Evolutionary conservation across 768 basidiomycete species (phyloP).

Genomic region (Pisolithus tinctorius): DNA sequence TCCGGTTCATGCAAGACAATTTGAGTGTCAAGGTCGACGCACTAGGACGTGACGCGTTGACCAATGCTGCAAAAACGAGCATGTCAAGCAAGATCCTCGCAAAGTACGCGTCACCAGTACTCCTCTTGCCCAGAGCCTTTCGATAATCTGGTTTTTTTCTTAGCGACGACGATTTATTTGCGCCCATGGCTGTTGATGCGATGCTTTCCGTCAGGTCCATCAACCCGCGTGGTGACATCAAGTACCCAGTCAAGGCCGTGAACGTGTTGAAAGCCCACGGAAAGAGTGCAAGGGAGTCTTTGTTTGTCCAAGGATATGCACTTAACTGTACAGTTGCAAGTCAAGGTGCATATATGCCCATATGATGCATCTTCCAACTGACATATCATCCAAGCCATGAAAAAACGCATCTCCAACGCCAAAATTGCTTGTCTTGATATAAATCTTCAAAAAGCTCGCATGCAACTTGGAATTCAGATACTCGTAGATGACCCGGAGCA

Average conservation of each 20-base stretch:
- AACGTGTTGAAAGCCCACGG: slow-evolving; percentile 98
- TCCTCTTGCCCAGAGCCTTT: slow-evolving; percentile 1
- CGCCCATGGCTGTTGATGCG: slow-evolving; percentile 97
- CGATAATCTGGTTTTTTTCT: neutral
- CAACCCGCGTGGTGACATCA: slow-evolving; percentile 90
- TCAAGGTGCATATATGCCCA: slow-evolving; percentile 56
- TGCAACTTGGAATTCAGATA: slow-evolving; percentile 98
- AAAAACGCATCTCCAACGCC: slow-evolving; percentile 84
- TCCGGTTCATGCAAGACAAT: slow-evolving; percentile 97
- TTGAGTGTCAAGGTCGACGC: slow-evolving; percentile 89
- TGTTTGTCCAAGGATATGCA: slow-evolving; percentile 95
- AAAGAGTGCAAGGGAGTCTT: slow-evolving; percentile 87
- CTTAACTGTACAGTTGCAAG: slow-evolving; percentile 98
- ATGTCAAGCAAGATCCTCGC: slow-evolving; percentile 99
- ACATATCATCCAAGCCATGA: slow-evolving; percentile 69
- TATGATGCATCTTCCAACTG: slow-evolving; percentile 1
- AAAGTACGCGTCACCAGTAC: slow-evolving; percentile 52
- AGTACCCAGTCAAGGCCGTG: slow-evolving; percentile 99
- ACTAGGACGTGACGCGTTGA: slow-evolving; percentile 84
- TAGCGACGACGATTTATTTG: slow-evolving; percentile 96
- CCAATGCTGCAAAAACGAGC: slow-evolving; percentile 96
- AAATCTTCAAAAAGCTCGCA: slow-evolving; percentile 91
- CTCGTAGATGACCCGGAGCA: slow-evolving; percentile 95
- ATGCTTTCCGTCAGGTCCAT: slow-evolving; percentile 96
- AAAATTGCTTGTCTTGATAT: slow-evolving; percentile 99